Evolutionary conservation across 2,329 filamentous ascomycete species (phyloP).

Genomic region (Leptographium flavum): DNA sequence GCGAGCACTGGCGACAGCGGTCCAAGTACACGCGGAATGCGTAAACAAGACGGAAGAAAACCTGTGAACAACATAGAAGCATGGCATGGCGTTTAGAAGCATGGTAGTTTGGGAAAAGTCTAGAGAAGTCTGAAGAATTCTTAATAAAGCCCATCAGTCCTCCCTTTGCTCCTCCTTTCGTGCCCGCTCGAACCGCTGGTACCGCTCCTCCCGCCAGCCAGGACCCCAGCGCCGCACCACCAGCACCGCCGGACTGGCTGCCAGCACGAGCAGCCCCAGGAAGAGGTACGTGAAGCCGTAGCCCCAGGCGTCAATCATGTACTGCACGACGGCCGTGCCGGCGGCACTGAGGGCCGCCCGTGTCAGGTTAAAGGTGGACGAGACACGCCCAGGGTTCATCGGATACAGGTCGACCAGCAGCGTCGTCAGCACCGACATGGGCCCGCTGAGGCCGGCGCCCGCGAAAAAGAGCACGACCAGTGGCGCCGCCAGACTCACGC

Average conservation of each 20-base stretch:
- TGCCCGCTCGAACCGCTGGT: constrained; percentile 11
- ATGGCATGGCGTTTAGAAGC: too few species aligned
- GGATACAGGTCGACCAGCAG: constrained; percentile 29
- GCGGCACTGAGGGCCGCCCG: constrained; percentile 24
- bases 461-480: constrained; percentile 25
- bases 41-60: not conserved
- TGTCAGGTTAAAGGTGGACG: constrained; percentile 26
- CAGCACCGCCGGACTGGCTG: constrained; percentile 15
- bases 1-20: constrained; percentile 33
- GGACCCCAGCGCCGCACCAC: constrained; percentile 19
- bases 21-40: constrained; percentile 30
- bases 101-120: too few species aligned
- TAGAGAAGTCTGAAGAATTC: too few species aligned
- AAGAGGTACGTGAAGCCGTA: constrained; percentile 24
- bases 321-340: constrained; percentile 24
- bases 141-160: too few species aligned
- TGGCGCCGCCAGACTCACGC: constrained; percentile 24
- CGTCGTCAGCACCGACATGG: constrained; percentile 25
- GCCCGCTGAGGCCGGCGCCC: constrained; percentile 22
- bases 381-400: constrained; percentile 23
- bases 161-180: not conserved
- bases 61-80: not conserved
- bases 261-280: constrained; percentile 17
- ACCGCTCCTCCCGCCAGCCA: constrained; percentile 19
- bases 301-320: constrained; percentile 26